These are phyloP conservation scores for Medicago lupulina DNA, from an alignment of 306 rosid genomes.

Conservation along the genomic window DNA sequence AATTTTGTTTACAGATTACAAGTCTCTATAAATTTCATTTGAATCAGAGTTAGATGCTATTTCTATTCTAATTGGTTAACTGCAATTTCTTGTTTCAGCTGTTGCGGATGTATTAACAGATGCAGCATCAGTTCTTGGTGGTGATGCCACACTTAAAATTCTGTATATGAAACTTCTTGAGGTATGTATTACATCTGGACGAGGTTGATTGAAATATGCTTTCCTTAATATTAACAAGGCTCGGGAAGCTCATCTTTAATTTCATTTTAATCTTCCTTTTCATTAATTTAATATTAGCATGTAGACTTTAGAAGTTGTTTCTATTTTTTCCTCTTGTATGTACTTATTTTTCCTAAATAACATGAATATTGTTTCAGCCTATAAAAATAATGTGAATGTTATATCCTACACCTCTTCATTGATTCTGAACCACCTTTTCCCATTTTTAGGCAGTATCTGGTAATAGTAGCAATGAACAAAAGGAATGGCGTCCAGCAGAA, in stretches of 20 bases:
- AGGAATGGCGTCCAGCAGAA: slow-evolving; percentile 95
- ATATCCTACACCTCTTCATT: slow-evolving; percentile 34
- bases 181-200: slow-evolving; percentile 59
- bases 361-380: slow-evolving; percentile 23
- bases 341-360: background rate
- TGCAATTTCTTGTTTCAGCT: slow-evolving; percentile 67
- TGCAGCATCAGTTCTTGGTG: slow-evolving; percentile 96
- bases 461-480: slow-evolving; percentile 67
- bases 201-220: slow-evolving; percentile 26
- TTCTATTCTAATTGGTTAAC: slow-evolving; percentile 37
- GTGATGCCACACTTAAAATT: slow-evolving; percentile 87
- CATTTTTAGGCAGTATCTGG: slow-evolving; percentile 75
- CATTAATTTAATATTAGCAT: background rate
- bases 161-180: slow-evolving; percentile 84
- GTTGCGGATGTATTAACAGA: slow-evolving; percentile 98
- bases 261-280: slow-evolving; percentile 6
- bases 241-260: slow-evolving; percentile 29
- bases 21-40: slow-evolving; percentile 20
- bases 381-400: background rate
- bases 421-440: slow-evolving; percentile 1
- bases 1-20: slow-evolving; percentile 12
- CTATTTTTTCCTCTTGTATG: slow-evolving; percentile 24
- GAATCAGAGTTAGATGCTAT: slow-evolving; percentile 34
- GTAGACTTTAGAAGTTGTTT: slow-evolving; percentile 20
- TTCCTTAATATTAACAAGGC: background rate